These are phyloP conservation scores for Paraphaeosphaeria minitans DNA, from an alignment of 2,329 filamentous ascomycete species.

Conservation along the genomic window DNA sequence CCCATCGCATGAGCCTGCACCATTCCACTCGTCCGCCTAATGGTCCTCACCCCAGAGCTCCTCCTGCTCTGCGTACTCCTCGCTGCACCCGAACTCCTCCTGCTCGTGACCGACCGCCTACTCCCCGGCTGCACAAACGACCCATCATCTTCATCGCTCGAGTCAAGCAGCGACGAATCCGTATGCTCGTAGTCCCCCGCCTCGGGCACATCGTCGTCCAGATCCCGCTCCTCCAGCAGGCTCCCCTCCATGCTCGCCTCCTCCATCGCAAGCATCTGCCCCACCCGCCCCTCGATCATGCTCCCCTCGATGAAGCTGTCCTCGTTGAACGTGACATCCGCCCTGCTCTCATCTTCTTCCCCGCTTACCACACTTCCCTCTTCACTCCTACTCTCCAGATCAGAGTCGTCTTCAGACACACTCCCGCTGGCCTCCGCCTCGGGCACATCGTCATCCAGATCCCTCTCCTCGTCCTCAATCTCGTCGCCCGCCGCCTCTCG, in stretches of 20 bases:
- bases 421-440: constrained; percentile 43
- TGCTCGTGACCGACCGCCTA: constrained; percentile 23
- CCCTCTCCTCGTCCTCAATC: constrained; percentile 45
- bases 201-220: constrained; percentile 59
- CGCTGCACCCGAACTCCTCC: constrained; percentile 25
- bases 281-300: constrained; percentile 45
- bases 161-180: constrained; percentile 57
- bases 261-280: constrained; percentile 50
- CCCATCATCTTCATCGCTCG: constrained; percentile 31
- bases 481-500: constrained; percentile 51
- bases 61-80: constrained; percentile 18
- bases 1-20: constrained; percentile 2
- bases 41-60: constrained; percentile 16
- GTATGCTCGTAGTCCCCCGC: constrained; percentile 61
- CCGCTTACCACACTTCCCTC: constrained; percentile 17
- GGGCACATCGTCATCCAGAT: constrained; percentile 49
- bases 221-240: constrained; percentile 54
- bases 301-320: constrained; percentile 55
- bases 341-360: constrained; percentile 13
- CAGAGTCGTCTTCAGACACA: constrained; percentile 45
- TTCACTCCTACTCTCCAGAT: constrained; percentile 52
- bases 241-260: constrained; percentile 55
- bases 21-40: constrained; percentile 14
- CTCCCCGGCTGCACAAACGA: constrained; percentile 27
- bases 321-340: constrained; percentile 59